Base-by-base conservation (phyloP, 495 filamentous ascomycete species). In the Thozetella sp. region DNA sequence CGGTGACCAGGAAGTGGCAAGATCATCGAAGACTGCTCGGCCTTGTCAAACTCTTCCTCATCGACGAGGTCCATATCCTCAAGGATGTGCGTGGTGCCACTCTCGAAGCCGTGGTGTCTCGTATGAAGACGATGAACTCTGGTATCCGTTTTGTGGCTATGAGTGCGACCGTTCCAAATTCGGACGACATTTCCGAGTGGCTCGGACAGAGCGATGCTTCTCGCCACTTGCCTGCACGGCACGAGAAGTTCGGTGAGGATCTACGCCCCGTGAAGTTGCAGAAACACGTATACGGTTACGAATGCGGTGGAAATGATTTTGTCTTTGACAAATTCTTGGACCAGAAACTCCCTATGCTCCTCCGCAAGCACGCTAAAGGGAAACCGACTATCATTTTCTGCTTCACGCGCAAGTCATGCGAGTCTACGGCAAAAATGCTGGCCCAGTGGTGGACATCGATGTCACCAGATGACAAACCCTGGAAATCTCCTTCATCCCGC, bases 371-470 rank as follows among this genome's bases (percentile, higher is more conserved):
- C 72, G 88, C 90, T 0, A 79, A 86, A 19, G 79, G 80, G 60
- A 97, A 97, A 66, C 93, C 95, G 0, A 93, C 95, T 22, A 91
- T 99, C 81, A 76, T 99, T 2, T 99, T 99, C 69, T 97, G 95
- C 67, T 90, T 88, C 67, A 97, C 93, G 0, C 77, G 93, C 37
- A 90, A 89, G 57, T 91, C 92, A 2, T 88, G 90, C 48, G 84
- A 90, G 25, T 71, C 70, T 22, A 97, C 95, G 2, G 93, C 95
- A 17, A 87, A 86, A 46, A 67, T 86, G 53, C 82, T 99, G 26
- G 85, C 87, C 19, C 83, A 86, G 51, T 80, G 85, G 66, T 95
- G 89, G 84, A 74, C 78, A 6, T 76, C 70, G 56, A 84, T 83
- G 13, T 74, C 78, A 13, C 74, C 82, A 22, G 75, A 73, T 26